Percentiles rank a stretch among this genome's conserved stretches.
Conservation (phyloP, 2,329 filamentous ascomycete species). For the Aspergillus fumigatus region DNA sequence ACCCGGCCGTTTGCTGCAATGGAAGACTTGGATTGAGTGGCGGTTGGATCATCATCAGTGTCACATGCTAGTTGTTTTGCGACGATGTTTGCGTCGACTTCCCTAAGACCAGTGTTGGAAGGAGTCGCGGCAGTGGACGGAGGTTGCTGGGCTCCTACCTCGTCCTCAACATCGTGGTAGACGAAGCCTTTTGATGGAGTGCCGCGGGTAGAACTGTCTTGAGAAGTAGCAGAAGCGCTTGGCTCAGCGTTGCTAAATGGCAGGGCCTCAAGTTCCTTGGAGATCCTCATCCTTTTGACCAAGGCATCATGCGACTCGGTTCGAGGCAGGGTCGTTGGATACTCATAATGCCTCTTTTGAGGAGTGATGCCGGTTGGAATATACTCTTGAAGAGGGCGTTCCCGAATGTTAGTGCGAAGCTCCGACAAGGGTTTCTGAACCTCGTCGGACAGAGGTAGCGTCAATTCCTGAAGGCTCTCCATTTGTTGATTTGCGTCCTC, state of each 20-base stretch:
- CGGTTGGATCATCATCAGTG: constrained; percentile 9
- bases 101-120: constrained; percentile 45
- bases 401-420: constrained; percentile 65
- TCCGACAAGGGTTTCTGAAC: constrained; percentile 66
- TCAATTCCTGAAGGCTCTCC: constrained; percentile 52
- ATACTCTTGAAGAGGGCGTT: constrained; percentile 70
- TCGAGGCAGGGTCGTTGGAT: constrained; percentile 70
- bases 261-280: constrained; percentile 28
- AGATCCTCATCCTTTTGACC: constrained; percentile 48
- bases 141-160: constrained; percentile 31
- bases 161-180: constrained; percentile 47
- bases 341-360: constrained; percentile 74
- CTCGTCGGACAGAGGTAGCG: constrained; percentile 56
- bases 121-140: constrained; percentile 24
- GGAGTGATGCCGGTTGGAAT: constrained; percentile 81
- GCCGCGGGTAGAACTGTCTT: constrained; percentile 22
- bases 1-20: not conserved
- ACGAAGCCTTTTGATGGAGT: constrained; percentile 50
- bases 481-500: constrained; percentile 62
- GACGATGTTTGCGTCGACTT: constrained; percentile 49
- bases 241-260: constrained; percentile 29
- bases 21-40: constrained; percentile 6
- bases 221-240: constrained; percentile 5
- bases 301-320: constrained; percentile 62
- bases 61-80: constrained; percentile 27